Conservation (phyloP, 768 basidiomycete genomes). For the Podaxis mareebaensis region DNA sequence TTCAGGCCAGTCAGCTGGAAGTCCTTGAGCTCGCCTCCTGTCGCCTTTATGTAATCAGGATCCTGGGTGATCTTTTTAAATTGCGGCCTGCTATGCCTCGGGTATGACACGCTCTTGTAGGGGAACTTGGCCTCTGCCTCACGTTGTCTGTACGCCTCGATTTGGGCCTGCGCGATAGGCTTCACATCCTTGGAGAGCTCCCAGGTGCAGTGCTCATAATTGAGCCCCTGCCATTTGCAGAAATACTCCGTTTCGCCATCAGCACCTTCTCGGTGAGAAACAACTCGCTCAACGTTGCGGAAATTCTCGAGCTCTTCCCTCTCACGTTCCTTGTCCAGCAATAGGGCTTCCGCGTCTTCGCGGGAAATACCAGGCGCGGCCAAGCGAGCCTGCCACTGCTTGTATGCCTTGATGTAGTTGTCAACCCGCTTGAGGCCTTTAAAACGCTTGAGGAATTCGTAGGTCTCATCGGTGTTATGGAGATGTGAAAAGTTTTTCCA, state of each 20-base stretch:
- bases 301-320: constrained; percentile 90
- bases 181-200: constrained; percentile 82
- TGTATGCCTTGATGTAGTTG: constrained; percentile 96
- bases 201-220: constrained; percentile 97
- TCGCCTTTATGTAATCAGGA: constrained; percentile 77
- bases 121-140: constrained; percentile 83
- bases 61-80: constrained; percentile 87
- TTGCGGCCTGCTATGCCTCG: constrained; percentile 64
- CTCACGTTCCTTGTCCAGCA: constrained; percentile 88
- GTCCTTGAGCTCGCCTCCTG: constrained; percentile 90
- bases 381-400: constrained; percentile 67
- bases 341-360: constrained; percentile 88
- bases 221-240: constrained; percentile 94
- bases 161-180: constrained; percentile 71
- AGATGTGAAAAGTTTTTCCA: constrained; percentile 99
- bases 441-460: constrained; percentile 94
- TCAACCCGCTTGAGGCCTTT: constrained; percentile 96
- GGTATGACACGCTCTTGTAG: constrained; percentile 75
- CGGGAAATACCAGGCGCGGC: constrained; percentile 65
- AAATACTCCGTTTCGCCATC: constrained; percentile 78
- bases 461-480: constrained; percentile 99
- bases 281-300: constrained; percentile 89
- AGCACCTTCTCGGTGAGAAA: constrained; percentile 70
- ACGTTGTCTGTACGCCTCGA: constrained; percentile 76
- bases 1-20: constrained; percentile 98